phyloP scores from a whole-genome alignment of 164 flowering plant genomes.

The Aristolochia contorta region DNA sequence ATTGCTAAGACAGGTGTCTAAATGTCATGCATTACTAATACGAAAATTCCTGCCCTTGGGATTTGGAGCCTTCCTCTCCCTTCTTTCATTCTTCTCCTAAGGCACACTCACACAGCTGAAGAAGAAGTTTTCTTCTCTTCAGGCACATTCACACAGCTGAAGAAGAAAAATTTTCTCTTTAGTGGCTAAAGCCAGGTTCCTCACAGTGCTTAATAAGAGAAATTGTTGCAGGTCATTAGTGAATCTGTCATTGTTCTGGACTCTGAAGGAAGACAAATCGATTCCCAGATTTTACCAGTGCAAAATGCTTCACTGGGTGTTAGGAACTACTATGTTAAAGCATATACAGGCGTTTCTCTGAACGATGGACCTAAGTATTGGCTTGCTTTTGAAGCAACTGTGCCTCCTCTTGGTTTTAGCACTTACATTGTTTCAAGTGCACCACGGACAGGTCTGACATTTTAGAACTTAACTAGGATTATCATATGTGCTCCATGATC shows the following conservation, averaged over 20 bases:
- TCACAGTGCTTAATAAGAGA: not conserved
- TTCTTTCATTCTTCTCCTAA: too few species aligned
- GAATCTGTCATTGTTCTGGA: conserved; percentile 50
- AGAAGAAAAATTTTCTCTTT: too few species aligned
- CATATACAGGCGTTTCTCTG: conserved; percentile 54
- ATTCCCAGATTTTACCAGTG: conserved; percentile 65
- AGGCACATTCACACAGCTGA: too few species aligned
- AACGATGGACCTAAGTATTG: conserved; percentile 47
- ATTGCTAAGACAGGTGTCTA: too few species aligned
- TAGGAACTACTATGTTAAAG: conserved; percentile 49
- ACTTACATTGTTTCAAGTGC: conserved; percentile 50
- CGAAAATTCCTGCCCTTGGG: too few species aligned
- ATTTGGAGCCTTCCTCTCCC: too few species aligned
- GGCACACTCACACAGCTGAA: too few species aligned
- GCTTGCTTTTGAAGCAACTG: conserved; percentile 77
- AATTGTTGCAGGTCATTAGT: conserved; percentile 45
- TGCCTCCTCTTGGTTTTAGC: conserved; percentile 90
- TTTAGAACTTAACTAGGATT: too few species aligned
- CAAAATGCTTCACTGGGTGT: conserved; percentile 27
- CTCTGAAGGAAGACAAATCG: conserved; percentile 53
- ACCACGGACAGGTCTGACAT: conserved; percentile 29
- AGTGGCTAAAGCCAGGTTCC: not conserved
- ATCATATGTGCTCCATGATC: too few species aligned
- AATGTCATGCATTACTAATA: too few species aligned
- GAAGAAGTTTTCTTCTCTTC: too few species aligned